Evolutionary conservation across 2,329 filamentous ascomycete genomes (phyloP).

Genomic region (Magnaporthales sp.): DNA sequence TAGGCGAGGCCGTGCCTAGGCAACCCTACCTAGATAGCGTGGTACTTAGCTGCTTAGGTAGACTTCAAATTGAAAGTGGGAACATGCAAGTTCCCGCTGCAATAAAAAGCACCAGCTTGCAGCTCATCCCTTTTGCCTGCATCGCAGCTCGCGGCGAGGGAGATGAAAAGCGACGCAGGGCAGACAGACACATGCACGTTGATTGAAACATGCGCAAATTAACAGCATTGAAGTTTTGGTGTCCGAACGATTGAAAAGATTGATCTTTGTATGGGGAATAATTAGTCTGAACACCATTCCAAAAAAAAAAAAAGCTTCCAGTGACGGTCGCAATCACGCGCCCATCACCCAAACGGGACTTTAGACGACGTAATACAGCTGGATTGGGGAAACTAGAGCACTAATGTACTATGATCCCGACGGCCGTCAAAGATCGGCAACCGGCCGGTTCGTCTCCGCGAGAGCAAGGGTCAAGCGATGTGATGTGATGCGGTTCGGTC

Average conservation of each 20-base stretch:
- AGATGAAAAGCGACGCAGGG: no score
- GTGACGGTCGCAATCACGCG: background rate
- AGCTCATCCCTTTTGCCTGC: background rate
- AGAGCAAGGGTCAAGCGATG: background rate
- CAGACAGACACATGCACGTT: no score
- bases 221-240: no score
- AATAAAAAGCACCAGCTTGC: background rate
- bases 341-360: background rate
- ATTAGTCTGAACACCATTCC: background rate
- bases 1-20: background rate
- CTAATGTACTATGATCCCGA: background rate
- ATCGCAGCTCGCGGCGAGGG: background rate
- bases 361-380: background rate
- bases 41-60: background rate
- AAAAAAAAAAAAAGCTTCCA: no score
- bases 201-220: no score
- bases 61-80: background rate
- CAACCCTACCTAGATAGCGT: no score
- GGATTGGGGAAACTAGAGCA: background rate
- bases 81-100: background rate
- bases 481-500: background rate
- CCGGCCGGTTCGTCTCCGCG: background rate
- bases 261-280: no score
- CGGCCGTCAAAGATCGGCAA: background rate
- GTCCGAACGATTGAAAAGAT: no score